Conservation (phyloP, 2,329 filamentous ascomycete species). For the Trichocomaceae sp. region DNA sequence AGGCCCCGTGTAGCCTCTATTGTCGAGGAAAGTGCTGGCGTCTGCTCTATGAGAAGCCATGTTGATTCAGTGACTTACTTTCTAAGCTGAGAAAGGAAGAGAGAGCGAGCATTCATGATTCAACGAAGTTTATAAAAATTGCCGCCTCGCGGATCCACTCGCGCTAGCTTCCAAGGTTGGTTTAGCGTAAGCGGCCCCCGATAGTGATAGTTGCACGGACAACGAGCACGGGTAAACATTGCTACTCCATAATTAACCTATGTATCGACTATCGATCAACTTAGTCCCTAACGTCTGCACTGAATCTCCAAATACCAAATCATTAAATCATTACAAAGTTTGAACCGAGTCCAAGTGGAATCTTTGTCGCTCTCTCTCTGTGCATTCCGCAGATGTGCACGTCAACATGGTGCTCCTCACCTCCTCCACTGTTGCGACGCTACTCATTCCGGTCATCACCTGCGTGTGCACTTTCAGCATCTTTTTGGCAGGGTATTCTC, state of each 20-base stretch:
- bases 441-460: conserved; percentile 48
- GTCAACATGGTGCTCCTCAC: conserved; percentile 41
- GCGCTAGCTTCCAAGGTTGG: conserved; percentile 69
- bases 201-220: conserved; percentile 15
- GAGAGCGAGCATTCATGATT: background rate
- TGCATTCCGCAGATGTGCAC: conserved; percentile 12
- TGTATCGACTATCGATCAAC: background rate
- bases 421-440: conserved; percentile 39
- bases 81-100: background rate
- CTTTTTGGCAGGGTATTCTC: conserved; percentile 78
- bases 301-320: background rate
- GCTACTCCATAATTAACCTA: background rate
- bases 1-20: conserved; percentile 70
- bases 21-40: conserved; percentile 71
- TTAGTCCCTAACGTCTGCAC: background rate
- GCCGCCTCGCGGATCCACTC: conserved; percentile 20
- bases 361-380: background rate
- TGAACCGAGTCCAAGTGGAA: background rate
- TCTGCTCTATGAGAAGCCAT: conserved; percentile 66
- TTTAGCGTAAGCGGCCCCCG: conserved; percentile 24
- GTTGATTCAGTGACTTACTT: background rate
- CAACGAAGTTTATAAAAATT: background rate
- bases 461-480: conserved; percentile 71
- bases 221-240: conserved; percentile 12
- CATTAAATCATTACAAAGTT: no score